Percentiles rank a stretch among this genome's conserved stretches.
Conservation (phyloP, 2,329 filamentous ascomycete species). For the Bipolaris sorokiniana region DNA sequence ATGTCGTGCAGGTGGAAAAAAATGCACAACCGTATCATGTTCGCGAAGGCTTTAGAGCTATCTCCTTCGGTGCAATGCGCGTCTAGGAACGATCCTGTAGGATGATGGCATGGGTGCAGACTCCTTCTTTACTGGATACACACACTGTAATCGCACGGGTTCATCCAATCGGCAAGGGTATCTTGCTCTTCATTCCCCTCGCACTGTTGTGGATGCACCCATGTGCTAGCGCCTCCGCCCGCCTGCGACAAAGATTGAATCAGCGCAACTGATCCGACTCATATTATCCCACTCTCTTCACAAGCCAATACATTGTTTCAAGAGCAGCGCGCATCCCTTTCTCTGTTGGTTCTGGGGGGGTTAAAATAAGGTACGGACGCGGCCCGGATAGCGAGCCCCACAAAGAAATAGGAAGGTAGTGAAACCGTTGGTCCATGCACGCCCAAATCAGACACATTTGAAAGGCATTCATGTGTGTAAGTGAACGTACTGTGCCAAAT, state of each 20-base stretch:
- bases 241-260: conserved; percentile 8
- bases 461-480: neutral
- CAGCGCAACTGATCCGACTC: conserved; percentile 3
- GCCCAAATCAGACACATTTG: conserved; percentile 1
- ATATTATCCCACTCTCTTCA: neutral
- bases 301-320: neutral
- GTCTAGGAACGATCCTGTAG: neutral
- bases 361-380: conserved; percentile 17
- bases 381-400: conserved; percentile 17
- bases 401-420: conserved; percentile 3
- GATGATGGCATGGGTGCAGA: neutral
- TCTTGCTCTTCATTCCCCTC: neutral
- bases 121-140: neutral
- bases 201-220: conserved; percentile 6
- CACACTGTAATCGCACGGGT: neutral
- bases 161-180: neutral
- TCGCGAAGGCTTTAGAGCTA: neutral
- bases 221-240: neutral
- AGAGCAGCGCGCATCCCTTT: conserved; percentile 3
- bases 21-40: conserved; percentile 7
- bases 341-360: conserved; percentile 7
- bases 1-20: conserved; percentile 7
- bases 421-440: conserved; percentile 16
- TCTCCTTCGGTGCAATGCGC: neutral
- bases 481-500: neutral